phyloP scores from a whole-genome alignment of 2,329 filamentous ascomycete species.

The Fusarium beomiforme region DNA sequence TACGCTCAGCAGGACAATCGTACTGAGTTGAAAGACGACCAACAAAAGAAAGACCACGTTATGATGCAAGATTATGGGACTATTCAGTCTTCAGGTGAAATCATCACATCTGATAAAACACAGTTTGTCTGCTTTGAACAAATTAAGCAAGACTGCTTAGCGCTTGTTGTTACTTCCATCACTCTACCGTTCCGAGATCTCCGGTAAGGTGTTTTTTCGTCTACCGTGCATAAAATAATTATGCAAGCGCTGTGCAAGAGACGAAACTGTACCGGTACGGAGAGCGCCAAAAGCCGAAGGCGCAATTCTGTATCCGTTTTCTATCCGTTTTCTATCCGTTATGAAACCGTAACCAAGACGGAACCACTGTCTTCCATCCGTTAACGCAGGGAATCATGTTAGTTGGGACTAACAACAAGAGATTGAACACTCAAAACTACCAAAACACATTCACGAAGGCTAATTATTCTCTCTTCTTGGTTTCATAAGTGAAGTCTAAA shows the following conservation, averaged over 20 bases:
- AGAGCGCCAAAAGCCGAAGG: neutral
- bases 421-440: too few species aligned
- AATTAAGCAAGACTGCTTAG: neutral
- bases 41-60: neutral
- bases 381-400: neutral
- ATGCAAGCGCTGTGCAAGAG: neutral
- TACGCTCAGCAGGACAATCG: neutral
- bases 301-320: neutral
- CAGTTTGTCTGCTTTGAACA: neutral
- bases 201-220: neutral
- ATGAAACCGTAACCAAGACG: neutral
- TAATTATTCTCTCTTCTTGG: neutral
- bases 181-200: neutral
- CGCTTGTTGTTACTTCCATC: neutral
- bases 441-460: too few species aligned
- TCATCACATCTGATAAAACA: neutral
- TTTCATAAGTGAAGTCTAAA: neutral
- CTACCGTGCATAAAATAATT: neutral
- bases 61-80: neutral
- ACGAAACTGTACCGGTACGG: neutral
- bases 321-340: neutral
- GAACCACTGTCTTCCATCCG: neutral
- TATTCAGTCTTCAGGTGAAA: neutral
- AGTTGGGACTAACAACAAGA: too few species aligned
- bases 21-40: neutral